phyloP scores from a whole-genome alignment of 2,329 filamentous ascomycete genomes.

The Pestalotiopsis sp. region DNA sequence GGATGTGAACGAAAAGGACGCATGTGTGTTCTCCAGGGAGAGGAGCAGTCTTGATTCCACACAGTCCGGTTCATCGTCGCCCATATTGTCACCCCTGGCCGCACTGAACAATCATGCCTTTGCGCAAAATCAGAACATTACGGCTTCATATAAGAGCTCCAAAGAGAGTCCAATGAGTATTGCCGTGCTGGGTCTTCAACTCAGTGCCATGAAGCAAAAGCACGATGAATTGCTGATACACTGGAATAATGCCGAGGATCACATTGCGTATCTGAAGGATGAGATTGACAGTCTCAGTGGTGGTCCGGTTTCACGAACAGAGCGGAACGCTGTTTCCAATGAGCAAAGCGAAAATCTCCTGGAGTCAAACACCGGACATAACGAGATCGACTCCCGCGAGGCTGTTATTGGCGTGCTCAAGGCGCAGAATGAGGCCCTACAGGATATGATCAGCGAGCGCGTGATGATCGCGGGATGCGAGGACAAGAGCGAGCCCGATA shows the following conservation, averaged over 20 bases:
- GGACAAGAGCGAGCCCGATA: background rate
- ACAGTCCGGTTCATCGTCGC: background rate
- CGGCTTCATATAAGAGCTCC: background rate
- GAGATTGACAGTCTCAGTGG: background rate
- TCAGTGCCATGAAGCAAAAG: constrained; percentile 3
- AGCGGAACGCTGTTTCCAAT: background rate
- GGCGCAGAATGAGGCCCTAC: constrained; percentile 1
- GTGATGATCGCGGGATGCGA: background rate
- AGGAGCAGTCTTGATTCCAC: background rate
- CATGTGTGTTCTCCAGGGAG: background rate
- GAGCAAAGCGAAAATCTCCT: background rate
- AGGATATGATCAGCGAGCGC: background rate
- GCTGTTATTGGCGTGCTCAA: background rate
- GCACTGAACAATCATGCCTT: background rate
- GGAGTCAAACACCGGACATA: background rate
- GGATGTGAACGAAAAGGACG: background rate
- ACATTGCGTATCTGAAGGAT: background rate
- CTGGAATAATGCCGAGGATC: background rate
- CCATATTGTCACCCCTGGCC: constrained; percentile 2
- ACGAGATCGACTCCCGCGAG: constrained; percentile 1
- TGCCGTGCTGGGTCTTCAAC: background rate
- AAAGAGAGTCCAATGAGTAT: background rate
- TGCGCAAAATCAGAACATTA: background rate
- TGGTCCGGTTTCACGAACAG: background rate
- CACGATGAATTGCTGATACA: constrained; percentile 3